A percentile compares a stretch with the other conserved stretches of the same genome.
phyloP scores from a whole-genome alignment of 192 early-diverging fungal species.

The Radiomyces spectabilis region DNA sequence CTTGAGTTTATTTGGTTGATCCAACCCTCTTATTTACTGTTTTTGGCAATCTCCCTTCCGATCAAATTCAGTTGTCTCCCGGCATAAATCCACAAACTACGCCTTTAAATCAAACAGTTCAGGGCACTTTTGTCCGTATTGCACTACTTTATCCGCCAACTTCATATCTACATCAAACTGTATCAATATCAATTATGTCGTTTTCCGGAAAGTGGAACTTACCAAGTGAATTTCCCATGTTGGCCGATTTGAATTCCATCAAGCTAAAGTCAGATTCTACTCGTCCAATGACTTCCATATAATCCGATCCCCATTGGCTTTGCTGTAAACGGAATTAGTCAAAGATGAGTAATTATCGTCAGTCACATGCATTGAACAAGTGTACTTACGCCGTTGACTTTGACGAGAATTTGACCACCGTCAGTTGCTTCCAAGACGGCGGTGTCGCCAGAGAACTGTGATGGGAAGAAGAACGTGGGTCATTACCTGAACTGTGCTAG shows the following conservation, averaged over 20 bases:
- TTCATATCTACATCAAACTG: constrained; percentile 15
- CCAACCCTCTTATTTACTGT: no score
- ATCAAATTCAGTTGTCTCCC: no score
- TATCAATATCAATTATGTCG: background rate
- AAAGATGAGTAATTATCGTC: background rate
- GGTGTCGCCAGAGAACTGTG: constrained; percentile 17
- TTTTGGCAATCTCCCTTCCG: no score
- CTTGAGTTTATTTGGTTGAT: no score
- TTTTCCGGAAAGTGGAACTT: background rate
- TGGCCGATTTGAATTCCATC: constrained; percentile 19
- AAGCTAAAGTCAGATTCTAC: constrained; percentile 22
- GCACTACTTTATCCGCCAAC: constrained; percentile 23
- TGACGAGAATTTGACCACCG: constrained; percentile 25
- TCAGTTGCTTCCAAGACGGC: constrained; percentile 24
- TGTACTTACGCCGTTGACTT: constrained; percentile 17
- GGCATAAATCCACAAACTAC: background rate
- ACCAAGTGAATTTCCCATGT: constrained; percentile 31
- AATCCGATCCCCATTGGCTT: constrained; percentile 14
- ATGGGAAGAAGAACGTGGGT: no score
- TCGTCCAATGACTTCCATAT: constrained; percentile 33
- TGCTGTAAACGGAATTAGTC: constrained; percentile 1
- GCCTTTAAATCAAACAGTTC: constrained; percentile 18
- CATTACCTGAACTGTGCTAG: no score
- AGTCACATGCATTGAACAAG: background rate
- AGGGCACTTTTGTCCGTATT: constrained; percentile 24